Evolutionary conservation across 768 basidiomycete species (phyloP).

Genomic region (Kwoniella mangroviensis): DNA sequence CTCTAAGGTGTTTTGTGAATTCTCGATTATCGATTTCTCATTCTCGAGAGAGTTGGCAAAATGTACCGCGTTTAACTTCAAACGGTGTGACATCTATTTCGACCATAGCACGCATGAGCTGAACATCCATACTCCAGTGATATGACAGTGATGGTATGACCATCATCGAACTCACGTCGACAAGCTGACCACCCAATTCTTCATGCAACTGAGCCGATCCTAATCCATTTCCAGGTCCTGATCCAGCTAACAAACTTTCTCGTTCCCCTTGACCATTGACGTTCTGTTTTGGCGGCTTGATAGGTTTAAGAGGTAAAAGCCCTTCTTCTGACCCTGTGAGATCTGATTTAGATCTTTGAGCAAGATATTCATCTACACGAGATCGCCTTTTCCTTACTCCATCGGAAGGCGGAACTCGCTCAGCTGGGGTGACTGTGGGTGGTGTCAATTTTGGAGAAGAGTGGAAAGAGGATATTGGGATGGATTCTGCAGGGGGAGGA

Average conservation of each 20-base stretch:
- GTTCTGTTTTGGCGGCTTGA: not conserved
- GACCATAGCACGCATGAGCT: not conserved
- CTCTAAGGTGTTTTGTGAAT: conserved; percentile 74
- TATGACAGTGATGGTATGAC: not conserved
- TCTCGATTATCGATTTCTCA: conserved; percentile 73
- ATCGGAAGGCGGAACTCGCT: not conserved
- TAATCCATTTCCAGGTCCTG: conserved; percentile 31
- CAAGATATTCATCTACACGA: conserved; percentile 36
- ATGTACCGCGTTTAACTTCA: conserved; percentile 79
- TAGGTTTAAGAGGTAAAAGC: conserved; percentile 34
- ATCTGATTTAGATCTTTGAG: conserved; percentile 33
- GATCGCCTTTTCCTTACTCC: conserved; percentile 13
- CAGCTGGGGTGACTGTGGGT: not conserved
- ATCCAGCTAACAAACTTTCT: conserved; percentile 38
- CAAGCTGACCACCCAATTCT: conserved; percentile 54
- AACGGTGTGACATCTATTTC: conserved; percentile 77
- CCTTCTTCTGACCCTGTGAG: conserved; percentile 34
- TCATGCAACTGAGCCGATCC: conserved; percentile 52
- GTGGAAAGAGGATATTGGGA: not conserved
- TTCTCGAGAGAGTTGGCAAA: conserved; percentile 74
- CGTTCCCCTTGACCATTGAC: conserved; percentile 7
- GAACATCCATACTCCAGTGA: not conserved
- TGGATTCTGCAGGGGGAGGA: not conserved
- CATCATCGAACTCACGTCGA: conserved; percentile 42
- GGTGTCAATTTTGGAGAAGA: not conserved